Conservation (phyloP, 2,329 filamentous ascomycete species). For the Colletotrichum salicis region DNA sequence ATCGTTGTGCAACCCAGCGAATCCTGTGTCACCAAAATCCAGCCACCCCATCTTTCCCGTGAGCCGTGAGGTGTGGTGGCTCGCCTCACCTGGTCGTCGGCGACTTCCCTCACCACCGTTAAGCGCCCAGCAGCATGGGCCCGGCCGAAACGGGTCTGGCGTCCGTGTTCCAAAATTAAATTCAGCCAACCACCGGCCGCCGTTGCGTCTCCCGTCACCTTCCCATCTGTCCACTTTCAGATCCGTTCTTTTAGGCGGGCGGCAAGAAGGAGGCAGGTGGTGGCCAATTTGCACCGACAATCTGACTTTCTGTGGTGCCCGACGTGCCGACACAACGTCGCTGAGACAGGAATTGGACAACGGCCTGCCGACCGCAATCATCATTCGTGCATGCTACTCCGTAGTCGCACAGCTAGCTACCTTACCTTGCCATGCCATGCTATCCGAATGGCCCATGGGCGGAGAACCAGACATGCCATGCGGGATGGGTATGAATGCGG, state of each 20-base stretch:
- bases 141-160: constrained; percentile 29
- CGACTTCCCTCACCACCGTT: constrained; percentile 8
- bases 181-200: constrained; percentile 22
- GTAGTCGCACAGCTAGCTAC: background rate
- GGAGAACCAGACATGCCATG: background rate
- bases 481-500: constrained; percentile 2
- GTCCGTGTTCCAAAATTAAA: constrained; percentile 30
- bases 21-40: constrained; percentile 2
- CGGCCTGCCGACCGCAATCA: constrained; percentile 9
- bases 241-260: constrained; percentile 21
- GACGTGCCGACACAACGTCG: constrained; percentile 9
- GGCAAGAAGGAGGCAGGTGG: constrained; percentile 13
- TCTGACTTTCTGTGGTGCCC: background rate
- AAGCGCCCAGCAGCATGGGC: constrained; percentile 33
- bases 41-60: constrained; percentile 13
- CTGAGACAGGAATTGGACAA: background rate
- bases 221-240: constrained; percentile 24
- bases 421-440: background rate
- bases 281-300: background rate
- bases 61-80: background rate
- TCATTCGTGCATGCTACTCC: background rate
- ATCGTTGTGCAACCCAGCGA: constrained; percentile 11
- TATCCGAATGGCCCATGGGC: constrained; percentile 5
- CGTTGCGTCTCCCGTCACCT: constrained; percentile 22
- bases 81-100: constrained; percentile 8